Base-by-base conservation (phyloP, 2,329 filamentous ascomycete species). In the Phialophora expanda region DNA sequence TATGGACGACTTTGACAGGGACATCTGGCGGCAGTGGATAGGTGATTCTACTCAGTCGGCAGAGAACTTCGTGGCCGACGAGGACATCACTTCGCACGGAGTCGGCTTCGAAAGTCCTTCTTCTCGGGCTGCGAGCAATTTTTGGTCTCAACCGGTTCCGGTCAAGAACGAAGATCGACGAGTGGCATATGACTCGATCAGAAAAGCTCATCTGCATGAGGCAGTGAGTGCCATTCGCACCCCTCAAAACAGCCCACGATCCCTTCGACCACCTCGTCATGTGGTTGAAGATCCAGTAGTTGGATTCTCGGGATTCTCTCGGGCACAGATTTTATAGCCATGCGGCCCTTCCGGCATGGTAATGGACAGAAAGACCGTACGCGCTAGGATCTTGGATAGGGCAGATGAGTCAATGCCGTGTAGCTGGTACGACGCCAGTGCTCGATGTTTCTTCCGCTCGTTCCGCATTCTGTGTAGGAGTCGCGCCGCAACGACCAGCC, bases 271-370 rank as follows among this genome's bases (percentile, higher is more conserved):
- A 30, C 5, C 57, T 38, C 50, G 28, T 51, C 51, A 48, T 61
- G 28, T 26, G 46, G 17, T 46, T 26, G 53, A 61, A 11, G 64
- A 48, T 41, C 11, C 48, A 32, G 22, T 55, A 24, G 32, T 26
- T 20, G 56, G 51, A 12, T 70, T 67, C 46, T 65, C 58, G 53
- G 66, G 63, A 28, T 66, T 69, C 44, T 60, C 66, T 62, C 65
- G 63, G 60, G 56, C 44, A 32, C 62, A 66, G 28, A 28, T 65
- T 32, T 48, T 66, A 54, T 70, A 68, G 66, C 32, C 30, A 20
- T 55, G 28, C 53, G 3, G 38, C n/a, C 7, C 17, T 44, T n/a
- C 8, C 38, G 38, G 14, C 53, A 17, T 30, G 11, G 24, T 4
- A 11, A 14, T 34, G 28, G 17, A 24, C 53, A 55, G 48, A 55